Conservation (phyloP, 495 filamentous ascomycete genomes). For the Penicillium taxi region DNA sequence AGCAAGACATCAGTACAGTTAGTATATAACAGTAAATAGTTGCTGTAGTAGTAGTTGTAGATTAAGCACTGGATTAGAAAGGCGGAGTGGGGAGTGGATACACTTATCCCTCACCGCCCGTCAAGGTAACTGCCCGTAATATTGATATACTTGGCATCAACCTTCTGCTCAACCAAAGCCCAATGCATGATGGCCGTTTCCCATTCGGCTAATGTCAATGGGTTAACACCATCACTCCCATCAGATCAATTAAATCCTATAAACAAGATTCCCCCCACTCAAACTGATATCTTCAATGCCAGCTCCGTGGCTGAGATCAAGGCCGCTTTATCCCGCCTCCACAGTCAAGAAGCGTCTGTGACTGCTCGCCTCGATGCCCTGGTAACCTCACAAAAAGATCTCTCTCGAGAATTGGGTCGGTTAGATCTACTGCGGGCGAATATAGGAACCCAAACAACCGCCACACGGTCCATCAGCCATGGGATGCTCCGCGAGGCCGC, state of each 20-base stretch:
- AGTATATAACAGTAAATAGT: too few relatives aligned
- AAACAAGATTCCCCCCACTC: constrained; percentile 8
- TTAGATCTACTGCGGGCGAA: constrained; percentile 84
- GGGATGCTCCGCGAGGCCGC: constrained; percentile 79
- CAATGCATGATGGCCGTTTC: constrained; percentile 13
- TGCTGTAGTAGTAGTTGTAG: too few relatives aligned
- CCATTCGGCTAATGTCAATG: constrained; percentile 23
- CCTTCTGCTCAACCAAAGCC: not conserved
- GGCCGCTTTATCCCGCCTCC: constrained; percentile 62
- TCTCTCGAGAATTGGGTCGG: constrained; percentile 74
- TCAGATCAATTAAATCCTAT: constrained; percentile 8
- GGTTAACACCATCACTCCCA: constrained; percentile 7
- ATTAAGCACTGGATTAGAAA: too few relatives aligned
- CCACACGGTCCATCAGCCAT: constrained; percentile 76
- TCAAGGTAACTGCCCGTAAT: constrained; percentile 8
- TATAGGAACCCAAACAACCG: constrained; percentile 78
- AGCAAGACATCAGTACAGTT: too few relatives aligned
- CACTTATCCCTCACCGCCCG: constrained; percentile 34
- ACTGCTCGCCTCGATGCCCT: constrained; percentile 67
- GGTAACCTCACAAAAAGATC: constrained; percentile 70
- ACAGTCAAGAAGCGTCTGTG: constrained; percentile 64
- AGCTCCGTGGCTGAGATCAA: constrained; percentile 71
- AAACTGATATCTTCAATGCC: constrained; percentile 54
- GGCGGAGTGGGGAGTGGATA: too few relatives aligned
- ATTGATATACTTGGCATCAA: constrained; percentile 21